phyloP scores from a whole-genome alignment of 441 rosid genomes.

The Syzygium malaccense region DNA sequence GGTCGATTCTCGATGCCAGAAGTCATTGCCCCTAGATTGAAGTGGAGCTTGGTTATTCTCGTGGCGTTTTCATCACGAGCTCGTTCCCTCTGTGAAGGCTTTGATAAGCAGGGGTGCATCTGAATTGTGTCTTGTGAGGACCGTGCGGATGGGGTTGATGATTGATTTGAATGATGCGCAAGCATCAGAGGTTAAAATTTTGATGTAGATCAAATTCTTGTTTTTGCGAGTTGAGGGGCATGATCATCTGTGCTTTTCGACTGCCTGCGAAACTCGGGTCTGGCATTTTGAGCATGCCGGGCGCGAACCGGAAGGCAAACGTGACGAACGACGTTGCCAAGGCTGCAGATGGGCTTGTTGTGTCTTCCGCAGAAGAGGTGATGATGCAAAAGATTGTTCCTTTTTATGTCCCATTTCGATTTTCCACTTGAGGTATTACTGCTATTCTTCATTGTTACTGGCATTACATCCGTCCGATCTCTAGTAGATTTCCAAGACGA shows the following conservation, averaged over 20 bases:
- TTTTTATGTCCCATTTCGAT: background rate
- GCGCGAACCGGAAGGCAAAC: slow-evolving; percentile 75
- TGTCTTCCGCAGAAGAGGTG: slow-evolving; percentile 94
- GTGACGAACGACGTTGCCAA: slow-evolving; percentile 77
- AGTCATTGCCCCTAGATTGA: background rate
- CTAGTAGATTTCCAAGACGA: slow-evolving; percentile 79
- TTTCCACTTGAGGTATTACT: background rate
- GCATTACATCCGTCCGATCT: background rate
- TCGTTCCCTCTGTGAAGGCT: background rate
- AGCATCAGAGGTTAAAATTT: background rate
- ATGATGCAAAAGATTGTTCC: background rate
- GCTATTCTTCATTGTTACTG: background rate
- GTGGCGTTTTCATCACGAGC: background rate
- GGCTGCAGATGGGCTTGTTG: slow-evolving; percentile 93
- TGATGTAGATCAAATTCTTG: background rate
- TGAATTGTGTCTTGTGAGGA: background rate
- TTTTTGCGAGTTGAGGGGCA: background rate
- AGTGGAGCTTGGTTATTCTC: background rate
- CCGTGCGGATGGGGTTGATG: background rate
- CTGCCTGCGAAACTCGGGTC: slow-evolving; percentile 62
- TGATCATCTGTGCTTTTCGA: background rate
- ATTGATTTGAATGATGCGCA: background rate
- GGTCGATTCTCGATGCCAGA: background rate
- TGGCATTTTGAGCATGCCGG: slow-evolving; percentile 91
- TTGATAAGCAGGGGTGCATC: background rate